Base-by-base conservation (phyloP, 129 eudicot genomes). In the Tanacetum coccineum region DNA sequence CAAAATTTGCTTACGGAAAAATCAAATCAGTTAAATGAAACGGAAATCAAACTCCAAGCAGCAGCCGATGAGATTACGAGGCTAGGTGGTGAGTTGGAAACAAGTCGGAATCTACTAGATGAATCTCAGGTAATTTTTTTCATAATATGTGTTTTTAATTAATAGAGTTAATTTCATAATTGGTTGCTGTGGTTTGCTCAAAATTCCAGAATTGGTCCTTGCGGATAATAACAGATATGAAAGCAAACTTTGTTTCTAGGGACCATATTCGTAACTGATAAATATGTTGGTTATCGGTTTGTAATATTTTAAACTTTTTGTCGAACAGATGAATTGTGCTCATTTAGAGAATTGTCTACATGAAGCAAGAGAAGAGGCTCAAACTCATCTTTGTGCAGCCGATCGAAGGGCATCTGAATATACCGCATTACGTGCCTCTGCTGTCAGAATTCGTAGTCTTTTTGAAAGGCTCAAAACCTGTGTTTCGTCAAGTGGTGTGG, bases 351-450 rank as follows among this genome's bases (percentile, higher is more conserved):
- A 89, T 57, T 86, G 90, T 74, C 80, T 94, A 44, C 93, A 87
- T 28, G 99, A 94, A 77, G 95, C 97, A 28, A 84, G 97, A 80
- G 84, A 94, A 74, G 95, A 94, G 80, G 97, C 99, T 30, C 97
- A 94, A 71, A 94, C 87, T 6, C 88, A 94, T 85, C 96, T 84
- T 1, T 89, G 88, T 74, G 92, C 95, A 4, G 95, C 97, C 64
- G 93, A 89, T 51, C 78, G 97, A 66, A 79, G 88, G 69, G 93
- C 97, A 40, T 87, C 94, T 60, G 85, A 89, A 49, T 94, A 89
- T 76, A 87, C 62, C 59, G 79, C 95, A 52, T 58, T 94, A 53
- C 95, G 95, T 52, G 72, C 80, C 18, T 82, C 99, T 70, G 90
- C 88, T 39, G 85, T 94, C 62, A 94, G 87, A 73, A 72, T 85